Percentiles rank a stretch among this genome's conserved stretches.
Evolutionary conservation across 2,329 filamentous ascomycete species (phyloP).

Genomic region (Dryadomyces quercus-mongolicae): DNA sequence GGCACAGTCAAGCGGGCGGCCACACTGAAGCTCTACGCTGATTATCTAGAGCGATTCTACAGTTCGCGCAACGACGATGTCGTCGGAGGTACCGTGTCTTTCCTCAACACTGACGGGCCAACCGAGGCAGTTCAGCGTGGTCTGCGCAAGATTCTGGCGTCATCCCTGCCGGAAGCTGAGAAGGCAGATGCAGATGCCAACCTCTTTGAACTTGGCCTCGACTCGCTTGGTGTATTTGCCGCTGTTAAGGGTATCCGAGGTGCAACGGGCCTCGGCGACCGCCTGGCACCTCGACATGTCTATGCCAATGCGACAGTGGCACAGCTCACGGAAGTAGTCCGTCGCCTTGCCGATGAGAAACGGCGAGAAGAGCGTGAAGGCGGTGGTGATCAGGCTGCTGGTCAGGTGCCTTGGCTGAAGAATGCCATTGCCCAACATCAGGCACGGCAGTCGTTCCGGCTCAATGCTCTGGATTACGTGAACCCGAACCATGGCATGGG

Average conservation of each 20-base stretch:
- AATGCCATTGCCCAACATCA: background rate
- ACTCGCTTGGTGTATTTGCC: slow-evolving; percentile 25
- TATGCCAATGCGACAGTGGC: slow-evolving; percentile 25
- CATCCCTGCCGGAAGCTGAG: slow-evolving; percentile 21
- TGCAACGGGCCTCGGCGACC: slow-evolving; percentile 18
- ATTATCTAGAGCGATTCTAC: slow-evolving; percentile 3
- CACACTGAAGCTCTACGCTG: slow-evolving; percentile 20
- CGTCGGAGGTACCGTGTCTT: background rate
- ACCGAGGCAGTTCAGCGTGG: slow-evolving; percentile 17
- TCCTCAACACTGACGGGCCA: background rate
- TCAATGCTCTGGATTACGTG: slow-evolving; percentile 2
- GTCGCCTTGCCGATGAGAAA: background rate
- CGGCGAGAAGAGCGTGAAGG: too few species aligned
- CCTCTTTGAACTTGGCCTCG: slow-evolving; percentile 22
- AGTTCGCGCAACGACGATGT: background rate
- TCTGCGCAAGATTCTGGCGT: slow-evolving; percentile 17
- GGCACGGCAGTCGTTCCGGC: background rate
- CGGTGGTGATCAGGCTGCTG: background rate
- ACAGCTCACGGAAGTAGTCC: slow-evolving; percentile 15
- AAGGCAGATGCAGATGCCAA: slow-evolving; percentile 14
- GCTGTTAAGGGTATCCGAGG: slow-evolving; percentile 20
- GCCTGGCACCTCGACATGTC: slow-evolving; percentile 25
- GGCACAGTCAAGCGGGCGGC: slow-evolving; percentile 30
- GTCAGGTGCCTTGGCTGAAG: background rate
- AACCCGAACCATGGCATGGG: slow-evolving; percentile 5